These are phyloP conservation scores for Conticribra guillardii DNA, from an alignment of 108 stramenopile genomes.

Conservation along the genomic window DNA sequence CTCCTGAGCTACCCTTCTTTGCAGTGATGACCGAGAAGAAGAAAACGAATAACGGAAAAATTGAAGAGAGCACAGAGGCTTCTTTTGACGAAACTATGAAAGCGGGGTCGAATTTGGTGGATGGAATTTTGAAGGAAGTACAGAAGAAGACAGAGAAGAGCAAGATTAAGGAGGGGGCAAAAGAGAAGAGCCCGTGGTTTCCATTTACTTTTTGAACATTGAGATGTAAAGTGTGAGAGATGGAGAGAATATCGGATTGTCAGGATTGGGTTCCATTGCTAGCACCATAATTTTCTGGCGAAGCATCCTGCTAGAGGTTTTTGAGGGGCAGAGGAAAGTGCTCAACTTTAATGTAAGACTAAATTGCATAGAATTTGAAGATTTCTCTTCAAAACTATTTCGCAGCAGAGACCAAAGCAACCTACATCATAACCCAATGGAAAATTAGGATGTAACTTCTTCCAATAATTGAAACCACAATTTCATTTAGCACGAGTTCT, in stretches of 20 bases:
- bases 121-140: slow-evolving; percentile 33
- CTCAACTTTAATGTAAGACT: too few species aligned
- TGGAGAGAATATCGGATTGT: neutral
- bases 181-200: slow-evolving; percentile 24
- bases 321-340: too few species aligned
- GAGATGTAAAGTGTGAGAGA: neutral
- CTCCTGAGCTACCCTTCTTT: neutral
- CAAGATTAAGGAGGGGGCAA: slow-evolving; percentile 3
- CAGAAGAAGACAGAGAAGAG: slow-evolving; percentile 14
- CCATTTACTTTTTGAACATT: slow-evolving; percentile 18
- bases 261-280: neutral
- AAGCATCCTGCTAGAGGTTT: too few species aligned
- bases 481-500: too few species aligned
- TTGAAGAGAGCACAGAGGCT: neutral
- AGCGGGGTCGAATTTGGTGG: slow-evolving; percentile 24
- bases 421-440: too few species aligned
- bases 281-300: too few species aligned
- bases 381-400: too few species aligned
- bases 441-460: too few species aligned
- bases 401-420: too few species aligned
- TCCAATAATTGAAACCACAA: too few species aligned
- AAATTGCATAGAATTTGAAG: too few species aligned
- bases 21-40: neutral
- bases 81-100: slow-evolving; percentile 37
- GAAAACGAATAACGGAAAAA: neutral